These are phyloP conservation scores for Aspergillus felis DNA, from an alignment of 2,329 filamentous ascomycete genomes.

Conservation along the genomic window DNA sequence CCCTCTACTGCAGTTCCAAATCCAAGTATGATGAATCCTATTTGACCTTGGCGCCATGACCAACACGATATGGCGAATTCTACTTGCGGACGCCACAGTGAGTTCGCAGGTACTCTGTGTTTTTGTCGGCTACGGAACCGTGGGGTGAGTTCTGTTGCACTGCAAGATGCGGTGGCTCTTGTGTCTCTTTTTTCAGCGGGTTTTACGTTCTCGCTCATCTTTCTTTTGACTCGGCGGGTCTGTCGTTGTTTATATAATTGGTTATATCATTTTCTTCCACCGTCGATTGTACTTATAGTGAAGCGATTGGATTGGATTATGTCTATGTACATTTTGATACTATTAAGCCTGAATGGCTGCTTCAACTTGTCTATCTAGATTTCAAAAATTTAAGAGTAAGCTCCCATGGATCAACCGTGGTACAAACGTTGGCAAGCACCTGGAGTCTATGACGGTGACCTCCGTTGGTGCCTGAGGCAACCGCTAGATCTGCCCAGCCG, in stretches of 20 bases:
- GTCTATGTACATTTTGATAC: neutral
- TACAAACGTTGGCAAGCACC: neutral
- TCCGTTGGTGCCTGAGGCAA: neutral
- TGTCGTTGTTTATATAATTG: neutral
- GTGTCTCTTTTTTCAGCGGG: no score
- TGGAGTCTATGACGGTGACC: neutral
- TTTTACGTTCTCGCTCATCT: no score
- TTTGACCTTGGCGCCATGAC: slow-evolving; percentile 15
- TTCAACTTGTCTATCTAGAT: neutral
- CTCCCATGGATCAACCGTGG: neutral
- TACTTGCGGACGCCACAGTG: neutral
- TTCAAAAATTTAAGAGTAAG: neutral
- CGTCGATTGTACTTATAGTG: neutral
- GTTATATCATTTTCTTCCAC: neutral
- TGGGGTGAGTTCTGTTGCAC: neutral
- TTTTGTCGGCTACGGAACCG: neutral
- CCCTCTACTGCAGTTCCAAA: slow-evolving; percentile 24
- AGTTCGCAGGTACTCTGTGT: neutral
- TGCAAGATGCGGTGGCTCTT: neutral
- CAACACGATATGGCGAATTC: neutral
- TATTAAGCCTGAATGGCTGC: neutral
- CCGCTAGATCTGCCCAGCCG: neutral
- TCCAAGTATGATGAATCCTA: slow-evolving; percentile 33
- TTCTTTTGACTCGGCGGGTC: no score
- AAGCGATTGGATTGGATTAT: neutral